These are phyloP conservation scores for Diplodia scrobiculata DNA, from an alignment of 2,329 filamentous ascomycete species.

Conservation along the genomic window DNA sequence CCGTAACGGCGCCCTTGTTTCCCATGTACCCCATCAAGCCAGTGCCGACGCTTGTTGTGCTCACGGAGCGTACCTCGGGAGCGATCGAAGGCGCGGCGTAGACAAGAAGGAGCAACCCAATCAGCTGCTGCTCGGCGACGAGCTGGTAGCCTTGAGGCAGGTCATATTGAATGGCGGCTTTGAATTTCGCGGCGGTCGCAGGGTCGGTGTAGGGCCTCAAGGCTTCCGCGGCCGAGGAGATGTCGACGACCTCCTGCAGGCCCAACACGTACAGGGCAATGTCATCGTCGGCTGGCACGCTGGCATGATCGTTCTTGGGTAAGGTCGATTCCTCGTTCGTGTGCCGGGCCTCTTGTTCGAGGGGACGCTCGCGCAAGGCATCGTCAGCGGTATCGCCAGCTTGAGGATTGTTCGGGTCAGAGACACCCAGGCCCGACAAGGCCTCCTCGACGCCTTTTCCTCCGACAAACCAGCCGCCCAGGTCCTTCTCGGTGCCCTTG, in stretches of 20 bases:
- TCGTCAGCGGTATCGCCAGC: constrained; percentile 32
- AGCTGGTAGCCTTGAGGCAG: constrained; percentile 76
- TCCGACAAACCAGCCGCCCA: constrained; percentile 84
- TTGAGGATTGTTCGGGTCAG: constrained; percentile 33
- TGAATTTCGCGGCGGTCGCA: constrained; percentile 74
- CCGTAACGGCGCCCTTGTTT: constrained; percentile 88
- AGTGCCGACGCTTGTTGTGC: constrained; percentile 80
- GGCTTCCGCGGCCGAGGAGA: constrained; percentile 77
- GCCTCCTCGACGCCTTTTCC: constrained; percentile 69
- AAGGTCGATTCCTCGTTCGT: constrained; percentile 49
- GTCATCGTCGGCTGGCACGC: constrained; percentile 63
- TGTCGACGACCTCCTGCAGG: constrained; percentile 87
- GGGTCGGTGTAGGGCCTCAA: constrained; percentile 75
- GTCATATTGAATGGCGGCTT: constrained; percentile 69
- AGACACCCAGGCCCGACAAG: constrained; percentile 57
- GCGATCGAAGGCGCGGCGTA: constrained; percentile 80
- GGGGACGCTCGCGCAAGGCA: constrained; percentile 48
- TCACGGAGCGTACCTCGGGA: constrained; percentile 75
- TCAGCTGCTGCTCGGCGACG: constrained; percentile 79
- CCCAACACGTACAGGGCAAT: constrained; percentile 88
- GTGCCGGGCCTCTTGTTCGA: constrained; percentile 52
- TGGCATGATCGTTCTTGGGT: constrained; percentile 49
- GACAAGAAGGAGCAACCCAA: constrained; percentile 79
- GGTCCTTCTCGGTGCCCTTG: constrained; percentile 81
- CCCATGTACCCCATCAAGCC: constrained; percentile 91